Conservation (phyloP, 305 asterid species). For the Fraxinus albicans region DNA sequence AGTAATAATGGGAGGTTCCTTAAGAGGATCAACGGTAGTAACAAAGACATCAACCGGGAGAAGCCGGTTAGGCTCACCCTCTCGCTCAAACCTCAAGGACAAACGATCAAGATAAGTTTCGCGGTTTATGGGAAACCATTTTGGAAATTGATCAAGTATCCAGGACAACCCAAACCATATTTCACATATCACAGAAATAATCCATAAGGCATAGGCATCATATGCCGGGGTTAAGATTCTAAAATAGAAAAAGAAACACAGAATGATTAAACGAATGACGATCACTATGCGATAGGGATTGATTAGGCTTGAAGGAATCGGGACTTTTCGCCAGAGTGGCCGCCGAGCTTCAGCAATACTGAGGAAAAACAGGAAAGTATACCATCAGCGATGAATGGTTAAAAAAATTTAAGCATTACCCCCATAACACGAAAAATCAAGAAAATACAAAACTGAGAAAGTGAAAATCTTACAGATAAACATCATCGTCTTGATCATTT, state of each 20-base stretch:
- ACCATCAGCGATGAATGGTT: not conserved
- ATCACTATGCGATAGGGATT: constrained; percentile 79
- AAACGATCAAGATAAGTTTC: constrained; percentile 83
- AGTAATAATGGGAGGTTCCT: constrained; percentile 82
- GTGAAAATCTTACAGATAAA: constrained; percentile 46
- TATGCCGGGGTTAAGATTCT: constrained; percentile 64
- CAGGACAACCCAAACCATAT: constrained; percentile 82
- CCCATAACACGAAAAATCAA: not conserved
- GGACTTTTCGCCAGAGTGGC: constrained; percentile 80
- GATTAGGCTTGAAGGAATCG: constrained; percentile 68
- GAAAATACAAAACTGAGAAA: not conserved
- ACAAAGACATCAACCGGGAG: constrained; percentile 65
- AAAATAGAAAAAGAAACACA: constrained; percentile 71
- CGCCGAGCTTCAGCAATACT: constrained; percentile 83
- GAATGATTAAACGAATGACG: constrained; percentile 56
- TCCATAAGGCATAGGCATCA: constrained; percentile 76
- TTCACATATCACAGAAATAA: constrained; percentile 77
- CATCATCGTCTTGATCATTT: constrained; percentile 47
- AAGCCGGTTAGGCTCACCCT: constrained; percentile 53
- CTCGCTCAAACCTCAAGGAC: constrained; percentile 67
- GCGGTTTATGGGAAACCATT: constrained; percentile 74
- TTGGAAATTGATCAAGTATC: constrained; percentile 88
- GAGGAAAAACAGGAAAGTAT: constrained; percentile 15
- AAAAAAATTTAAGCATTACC: not conserved
- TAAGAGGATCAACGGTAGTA: constrained; percentile 74